Conservation (phyloP, 2,329 filamentous ascomycete genomes). For the Purpureocillium takamizusanense region DNA sequence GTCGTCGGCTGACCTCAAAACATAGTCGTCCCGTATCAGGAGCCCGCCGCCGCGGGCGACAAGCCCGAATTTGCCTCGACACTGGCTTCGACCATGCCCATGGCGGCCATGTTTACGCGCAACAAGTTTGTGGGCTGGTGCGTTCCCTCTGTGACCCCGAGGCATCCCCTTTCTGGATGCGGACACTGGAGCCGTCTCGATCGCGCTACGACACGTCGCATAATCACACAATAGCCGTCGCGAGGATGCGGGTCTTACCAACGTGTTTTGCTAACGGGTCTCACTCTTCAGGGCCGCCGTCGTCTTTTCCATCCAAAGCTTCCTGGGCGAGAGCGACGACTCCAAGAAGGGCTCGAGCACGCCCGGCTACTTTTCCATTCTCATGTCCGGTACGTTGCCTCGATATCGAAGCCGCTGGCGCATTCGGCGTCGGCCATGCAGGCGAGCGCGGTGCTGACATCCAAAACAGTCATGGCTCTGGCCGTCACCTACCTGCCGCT, state of each 20-base stretch:
- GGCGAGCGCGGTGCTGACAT: constrained; percentile 10
- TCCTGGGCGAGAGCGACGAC: constrained; percentile 67
- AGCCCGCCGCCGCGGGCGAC: constrained; percentile 57
- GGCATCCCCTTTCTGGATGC: neutral
- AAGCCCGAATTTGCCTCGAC: constrained; percentile 64
- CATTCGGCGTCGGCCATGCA: too few relatives aligned
- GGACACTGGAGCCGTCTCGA: too few relatives aligned
- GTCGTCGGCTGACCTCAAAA: constrained; percentile 2
- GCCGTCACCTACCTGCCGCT: constrained; percentile 41
- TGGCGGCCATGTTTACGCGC: constrained; percentile 91
- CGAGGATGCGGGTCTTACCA: constrained; percentile 5
- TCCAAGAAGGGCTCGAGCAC: constrained; percentile 55
- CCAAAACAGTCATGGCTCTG: constrained; percentile 47
- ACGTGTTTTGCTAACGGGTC: neutral
- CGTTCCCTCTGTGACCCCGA: constrained; percentile 10
- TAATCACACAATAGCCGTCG: too few relatives aligned
- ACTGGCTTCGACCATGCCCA: constrained; percentile 71
- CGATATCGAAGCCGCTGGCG: neutral
- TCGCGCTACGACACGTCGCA: too few relatives aligned
- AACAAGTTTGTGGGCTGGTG: constrained; percentile 72
- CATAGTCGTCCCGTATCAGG: constrained; percentile 80
- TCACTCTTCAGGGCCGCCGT: constrained; percentile 52
- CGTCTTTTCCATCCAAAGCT: constrained; percentile 65
- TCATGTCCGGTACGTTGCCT: constrained; percentile 70
- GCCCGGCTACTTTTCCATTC: constrained; percentile 61